Evolutionary conservation across 352 stramenopile species (phyloP).

Genomic region (Phytopythium sindhum): DNA sequence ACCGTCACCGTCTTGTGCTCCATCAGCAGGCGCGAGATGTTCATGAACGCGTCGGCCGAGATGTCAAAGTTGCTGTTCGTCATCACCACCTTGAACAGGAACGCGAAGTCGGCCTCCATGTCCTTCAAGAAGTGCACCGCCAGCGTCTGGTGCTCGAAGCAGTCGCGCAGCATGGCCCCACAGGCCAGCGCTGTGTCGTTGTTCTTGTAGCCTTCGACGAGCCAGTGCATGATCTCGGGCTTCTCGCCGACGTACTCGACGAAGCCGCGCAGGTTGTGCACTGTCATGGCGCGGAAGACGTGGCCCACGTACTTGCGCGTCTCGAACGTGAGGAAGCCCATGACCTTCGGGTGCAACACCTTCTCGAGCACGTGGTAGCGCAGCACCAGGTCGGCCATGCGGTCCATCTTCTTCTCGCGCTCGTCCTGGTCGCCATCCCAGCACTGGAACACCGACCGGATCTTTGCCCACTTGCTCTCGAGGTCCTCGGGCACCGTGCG

Average conservation of each 20-base stretch:
- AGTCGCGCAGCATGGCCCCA: constrained; percentile 78
- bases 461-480: constrained; percentile 70
- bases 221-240: constrained; percentile 66
- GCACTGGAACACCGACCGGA: constrained; percentile 68
- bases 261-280: constrained; percentile 65
- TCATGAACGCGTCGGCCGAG: constrained; percentile 76
- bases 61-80: constrained; percentile 84
- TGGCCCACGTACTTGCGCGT: constrained; percentile 78
- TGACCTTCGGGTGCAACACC: constrained; percentile 64
- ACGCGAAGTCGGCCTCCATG: constrained; percentile 58
- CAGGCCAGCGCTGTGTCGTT: constrained; percentile 74
- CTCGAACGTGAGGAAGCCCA: constrained; percentile 75
- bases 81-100: constrained; percentile 66
- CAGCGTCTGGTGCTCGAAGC: constrained; percentile 62
- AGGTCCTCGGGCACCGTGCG: constrained; percentile 72
- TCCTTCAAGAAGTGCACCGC: constrained; percentile 60
- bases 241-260: constrained; percentile 56
- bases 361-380: constrained; percentile 75
- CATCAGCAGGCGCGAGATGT: constrained; percentile 69
- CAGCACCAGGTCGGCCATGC: constrained; percentile 71
- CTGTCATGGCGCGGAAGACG: constrained; percentile 73
- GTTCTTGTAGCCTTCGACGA: constrained; percentile 72
- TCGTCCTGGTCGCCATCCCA: constrained; percentile 72
- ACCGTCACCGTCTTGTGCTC: constrained; percentile 60
- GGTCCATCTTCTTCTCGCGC: constrained; percentile 75